Base-by-base conservation (phyloP, 768 basidiomycete genomes). In the Trametes villosa region DNA sequence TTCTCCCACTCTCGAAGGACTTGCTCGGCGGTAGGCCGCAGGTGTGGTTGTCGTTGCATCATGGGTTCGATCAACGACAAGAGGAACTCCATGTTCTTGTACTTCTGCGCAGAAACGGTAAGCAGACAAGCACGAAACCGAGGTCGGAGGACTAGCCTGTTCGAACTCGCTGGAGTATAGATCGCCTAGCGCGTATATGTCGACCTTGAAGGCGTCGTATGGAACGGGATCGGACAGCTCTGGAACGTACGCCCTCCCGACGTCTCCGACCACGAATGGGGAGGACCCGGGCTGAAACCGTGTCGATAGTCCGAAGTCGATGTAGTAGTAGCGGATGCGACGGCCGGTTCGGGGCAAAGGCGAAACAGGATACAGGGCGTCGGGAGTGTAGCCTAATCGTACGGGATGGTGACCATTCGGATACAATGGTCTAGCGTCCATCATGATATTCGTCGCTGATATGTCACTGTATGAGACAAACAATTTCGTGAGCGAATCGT, bases 271-370 rank as follows among this genome's bases (percentile, higher is more conserved):
- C 0, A 68, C 63, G 9, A 54, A 41, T 0, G 56, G 51, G 9
- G 59, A 45, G 12, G 47, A 54, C 63, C 68, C 62, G 11, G 22
- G 30, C 0, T 46, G 36, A 41, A 69, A 68, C 2, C 65, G 60
- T 51, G 60, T 30, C 0, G 65, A 65, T 9, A 68, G 52, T 0
- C 65, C 67, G 48, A 68, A 70, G 60, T 70, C 67, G 56, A 70
- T 65, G 34, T 65, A 63, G 62, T 49, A 65, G 57, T 70, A 67
- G 3, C 74, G 72, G 6, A 79, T 76, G 4, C 76, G 71, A 40
- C 72, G 63, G 31, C 73, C 70, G 22, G 73, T 72, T 27, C 76
- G 71, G 2, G 74, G 60, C 13, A 74, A 60, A 0, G 74, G 73
- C 15, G 55, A 41, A n/a, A 76, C 53, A 4, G 66, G 59, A 1